phyloP scores from a whole-genome alignment of 1,284 basidiomycete genomes.

The Malassezia pachydermatis region DNA sequence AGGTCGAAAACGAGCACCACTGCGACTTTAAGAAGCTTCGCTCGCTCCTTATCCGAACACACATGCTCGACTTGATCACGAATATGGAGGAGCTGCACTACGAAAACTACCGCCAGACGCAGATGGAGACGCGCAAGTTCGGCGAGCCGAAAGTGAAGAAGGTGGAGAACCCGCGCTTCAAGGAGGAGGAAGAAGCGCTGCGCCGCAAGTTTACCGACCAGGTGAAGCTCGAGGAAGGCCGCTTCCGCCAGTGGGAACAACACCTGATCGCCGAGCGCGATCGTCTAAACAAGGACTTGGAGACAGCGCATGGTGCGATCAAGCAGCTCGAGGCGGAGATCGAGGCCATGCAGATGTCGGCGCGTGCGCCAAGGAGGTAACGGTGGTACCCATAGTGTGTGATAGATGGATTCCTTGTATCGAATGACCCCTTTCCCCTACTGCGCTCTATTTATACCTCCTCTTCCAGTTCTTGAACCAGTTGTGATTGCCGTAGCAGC shows the following conservation, averaged over 20 bases:
- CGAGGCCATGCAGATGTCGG: constrained; percentile 11
- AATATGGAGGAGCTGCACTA: constrained; percentile 95
- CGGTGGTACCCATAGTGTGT: background rate
- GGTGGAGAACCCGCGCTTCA: constrained; percentile 98
- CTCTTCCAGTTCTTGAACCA: constrained; percentile 16
- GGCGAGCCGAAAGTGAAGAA: constrained; percentile 98
- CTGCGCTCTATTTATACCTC: background rate
- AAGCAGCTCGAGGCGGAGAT: constrained; percentile 44
- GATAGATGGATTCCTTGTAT: background rate
- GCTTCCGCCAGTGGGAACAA: constrained; percentile 99
- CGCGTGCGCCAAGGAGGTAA: constrained; percentile 15
- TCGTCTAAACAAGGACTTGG: constrained; percentile 47
- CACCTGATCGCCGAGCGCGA: constrained; percentile 54
- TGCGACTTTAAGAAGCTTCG: constrained; percentile 99
- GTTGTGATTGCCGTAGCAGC: constrained; percentile 16
- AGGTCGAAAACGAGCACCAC: constrained; percentile 95
- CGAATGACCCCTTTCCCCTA: background rate
- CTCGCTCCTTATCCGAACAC: constrained; percentile 86
- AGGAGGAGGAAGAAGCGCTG: constrained; percentile 94
- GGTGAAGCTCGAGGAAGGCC: constrained; percentile 94
- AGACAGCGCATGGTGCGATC: constrained; percentile 42
- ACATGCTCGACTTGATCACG: constrained; percentile 95
- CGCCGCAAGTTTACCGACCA: constrained; percentile 98
- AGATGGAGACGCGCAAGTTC: constrained; percentile 99
- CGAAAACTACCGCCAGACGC: constrained; percentile 92